Evolutionary conservation across 2,329 filamentous ascomycete genomes (phyloP), one percentile per base, ranked within the genome.

Genomic region (Fusarium citri): DNA sequence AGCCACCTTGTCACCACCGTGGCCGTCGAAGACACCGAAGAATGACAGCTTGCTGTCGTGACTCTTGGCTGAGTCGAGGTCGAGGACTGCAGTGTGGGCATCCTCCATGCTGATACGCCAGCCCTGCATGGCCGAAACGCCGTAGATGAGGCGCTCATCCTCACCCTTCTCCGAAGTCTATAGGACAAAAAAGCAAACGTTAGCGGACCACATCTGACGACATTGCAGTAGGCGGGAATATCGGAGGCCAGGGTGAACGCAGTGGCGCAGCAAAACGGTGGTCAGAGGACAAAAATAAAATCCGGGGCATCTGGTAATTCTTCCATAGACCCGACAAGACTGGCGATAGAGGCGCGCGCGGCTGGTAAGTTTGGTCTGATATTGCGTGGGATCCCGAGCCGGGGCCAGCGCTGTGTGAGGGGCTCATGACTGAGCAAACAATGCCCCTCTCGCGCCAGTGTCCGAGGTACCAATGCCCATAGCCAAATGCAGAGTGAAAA

Each of bases 61-160:
- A 54, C 89, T 89, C 74, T 91, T 87, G 72, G 89, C 84, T 26
- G 88, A 86, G 64, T 80, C 79, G 62, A 98, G 89, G 81, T 98
- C 93, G 79, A 99, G 92, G 55, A 98, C 85, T 59, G 92, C 88
- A 67, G 93, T 93, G 84, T 99, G 96, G 70, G 96, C 91, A 80
- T 99, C 96, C 82, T 99, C 96, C 96, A 99, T 99, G 86, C 93
- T 97, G 84, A 99, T 98, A 84, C 96, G 92, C 96, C 96, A 99
- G 86, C 96, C 96, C 84, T 99, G 96, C 96, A 99, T 99, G 83
- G 94, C 94, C 73, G 96, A 99, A 73, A 98, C 90, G 79, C 96
- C 96, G 82, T 93, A 99, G 79, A 96, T 83, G 79, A 97, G 90
- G 79, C 93, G 91, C 72, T 97, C 94, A 92, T 98, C 94, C 84